These are phyloP conservation scores for Pneumocystis murina DNA, from an alignment of 1,139 yeast genomes.

Conservation along the genomic window DNA sequence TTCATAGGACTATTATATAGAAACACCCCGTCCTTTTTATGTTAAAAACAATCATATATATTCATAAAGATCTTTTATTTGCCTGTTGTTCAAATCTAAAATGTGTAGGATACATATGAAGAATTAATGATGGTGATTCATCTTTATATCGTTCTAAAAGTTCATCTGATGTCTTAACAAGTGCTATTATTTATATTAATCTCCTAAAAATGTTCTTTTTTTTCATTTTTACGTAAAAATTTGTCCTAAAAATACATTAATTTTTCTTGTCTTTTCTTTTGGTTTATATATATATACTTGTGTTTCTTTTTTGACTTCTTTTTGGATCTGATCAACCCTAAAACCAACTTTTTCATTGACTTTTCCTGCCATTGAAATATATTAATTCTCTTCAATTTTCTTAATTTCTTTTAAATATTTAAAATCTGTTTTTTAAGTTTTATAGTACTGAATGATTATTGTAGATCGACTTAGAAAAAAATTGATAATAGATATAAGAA, in stretches of 20 bases:
- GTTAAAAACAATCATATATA: background rate
- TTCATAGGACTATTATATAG: constrained; percentile 11
- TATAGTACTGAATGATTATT: no score
- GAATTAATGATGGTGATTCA: constrained; percentile 8
- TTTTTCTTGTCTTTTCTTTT: background rate
- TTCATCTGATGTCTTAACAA: constrained; percentile 2
- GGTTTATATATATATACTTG: background rate
- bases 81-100: constrained; percentile 13
- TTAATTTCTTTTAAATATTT: background rate
- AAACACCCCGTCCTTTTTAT: constrained; percentile 11
- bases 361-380: background rate
- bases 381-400: background rate
- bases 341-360: background rate
- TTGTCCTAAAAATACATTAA: background rate
- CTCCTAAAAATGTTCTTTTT: background rate
- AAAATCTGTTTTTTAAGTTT: background rate
- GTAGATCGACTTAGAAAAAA: no score
- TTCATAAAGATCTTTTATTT: background rate
- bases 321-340: background rate
- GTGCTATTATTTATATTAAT: background rate
- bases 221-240: background rate
- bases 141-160: constrained; percentile 9
- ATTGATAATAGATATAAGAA: no score
- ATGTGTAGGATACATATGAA: constrained; percentile 11
- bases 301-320: background rate